Evolutionary conservation across 805 yeast species (phyloP), one percentile per base, ranked within the genome.

Genomic region (Candida xiaguanensis): DNA sequence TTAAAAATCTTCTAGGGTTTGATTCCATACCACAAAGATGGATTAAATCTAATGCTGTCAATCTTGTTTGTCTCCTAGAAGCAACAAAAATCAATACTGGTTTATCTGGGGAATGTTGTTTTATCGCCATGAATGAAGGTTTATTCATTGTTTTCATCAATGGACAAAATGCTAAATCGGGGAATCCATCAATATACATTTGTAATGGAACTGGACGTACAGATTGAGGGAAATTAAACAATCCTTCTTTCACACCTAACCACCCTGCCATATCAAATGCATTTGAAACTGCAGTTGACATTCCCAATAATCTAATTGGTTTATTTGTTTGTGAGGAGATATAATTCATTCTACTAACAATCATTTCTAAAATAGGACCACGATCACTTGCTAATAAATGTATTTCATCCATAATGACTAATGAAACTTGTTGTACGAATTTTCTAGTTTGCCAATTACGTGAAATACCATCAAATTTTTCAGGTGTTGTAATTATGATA

Each of bases 51-150:
- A 82, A 66, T 0, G 95, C 88, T 0, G 95, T 85, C 37, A 85
- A 71, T 43, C 95, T 66, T 0, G 95, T 85, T 59, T 85, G 95
- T 43, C 95, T 68, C 54, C 95, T 73, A 2, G 93, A 84, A 1
- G 93, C 88, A 26, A 85, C 95, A 52, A 85, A 85, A n/a, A 85
- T 80, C 49, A 85, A 69, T 8, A 83, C 91, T 0, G 96, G 95
- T 55, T 89, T 81, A 14, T 66, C 67, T 2, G 96, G 95, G 0
- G 96, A 85, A 56, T 90, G 96, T 46, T 86, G 88, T 54, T 88
- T 86, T 46, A 89, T 89, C 0, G 96, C 95, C 82, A 83, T 77
- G 53, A 85, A 89, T 0, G 95, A 91, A 1, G 97, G 96, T 52
- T 74, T 88, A 70, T 81, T 88, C 93, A 78, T 86, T 16, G 80